Conservation (phyloP, 768 basidiomycete genomes). For the Hortiboletus campestris region DNA sequence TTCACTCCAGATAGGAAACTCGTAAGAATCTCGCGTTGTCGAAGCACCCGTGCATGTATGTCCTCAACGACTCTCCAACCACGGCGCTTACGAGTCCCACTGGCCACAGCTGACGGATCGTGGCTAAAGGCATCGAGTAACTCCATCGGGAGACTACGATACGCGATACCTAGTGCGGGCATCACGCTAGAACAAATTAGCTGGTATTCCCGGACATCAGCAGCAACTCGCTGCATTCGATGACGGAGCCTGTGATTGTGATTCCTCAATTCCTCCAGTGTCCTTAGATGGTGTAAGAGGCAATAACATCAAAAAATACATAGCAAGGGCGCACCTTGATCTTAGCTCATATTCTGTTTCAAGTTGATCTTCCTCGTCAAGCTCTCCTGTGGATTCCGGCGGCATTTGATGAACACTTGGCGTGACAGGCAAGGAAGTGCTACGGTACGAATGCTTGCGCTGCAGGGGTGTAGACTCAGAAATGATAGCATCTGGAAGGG, state of each 20-base stretch:
- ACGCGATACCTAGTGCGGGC: conserved; percentile 44
- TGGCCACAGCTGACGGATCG: conserved; percentile 74
- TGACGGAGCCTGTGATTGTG: conserved; percentile 72
- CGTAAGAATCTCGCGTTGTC: conserved; percentile 55
- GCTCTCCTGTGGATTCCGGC: conserved; percentile 37
- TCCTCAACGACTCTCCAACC: conserved; percentile 79
- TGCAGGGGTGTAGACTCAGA: background rate
- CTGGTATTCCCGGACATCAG: conserved; percentile 65
- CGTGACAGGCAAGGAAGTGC: conserved; percentile 36
- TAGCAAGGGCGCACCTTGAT: conserved; percentile 18
- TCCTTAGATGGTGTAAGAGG: conserved; percentile 36
- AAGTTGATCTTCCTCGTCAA: conserved; percentile 45
- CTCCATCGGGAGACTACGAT: conserved; percentile 56
- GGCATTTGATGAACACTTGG: conserved; percentile 26
- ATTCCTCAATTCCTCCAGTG: conserved; percentile 54
- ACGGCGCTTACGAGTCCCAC: conserved; percentile 54
- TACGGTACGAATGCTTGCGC: conserved; percentile 23
- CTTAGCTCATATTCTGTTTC: conserved; percentile 54
- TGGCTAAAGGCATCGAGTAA: conserved; percentile 73
- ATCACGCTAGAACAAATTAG: conserved; percentile 51
- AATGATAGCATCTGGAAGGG: background rate
- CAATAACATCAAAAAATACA: background rate
- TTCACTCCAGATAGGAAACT: conserved; percentile 40
- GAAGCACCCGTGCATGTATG: conserved; percentile 58
- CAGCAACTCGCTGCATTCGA: conserved; percentile 62